Evolutionary conservation across 129 eudicot genomes (phyloP).

Genomic region (Scalesia atractyloides): DNA sequence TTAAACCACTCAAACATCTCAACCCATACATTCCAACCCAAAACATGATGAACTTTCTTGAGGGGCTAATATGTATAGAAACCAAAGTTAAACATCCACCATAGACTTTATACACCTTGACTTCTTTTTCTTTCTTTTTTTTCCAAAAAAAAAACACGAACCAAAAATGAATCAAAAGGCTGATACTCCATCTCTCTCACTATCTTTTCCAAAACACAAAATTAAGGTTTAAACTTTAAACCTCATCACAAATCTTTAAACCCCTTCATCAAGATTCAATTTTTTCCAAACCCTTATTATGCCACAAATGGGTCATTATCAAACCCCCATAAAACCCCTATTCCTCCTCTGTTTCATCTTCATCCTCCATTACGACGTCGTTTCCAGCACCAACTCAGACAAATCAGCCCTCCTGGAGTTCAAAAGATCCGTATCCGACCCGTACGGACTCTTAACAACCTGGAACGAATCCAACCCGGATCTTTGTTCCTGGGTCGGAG

Average conservation of each 20-base stretch:
- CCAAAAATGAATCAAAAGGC: too few species aligned
- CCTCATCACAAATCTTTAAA: constrained; percentile 12
- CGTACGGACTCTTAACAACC: constrained; percentile 50
- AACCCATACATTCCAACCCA: too few species aligned
- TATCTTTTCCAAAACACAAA: too few species aligned
- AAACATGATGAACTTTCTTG: too few species aligned
- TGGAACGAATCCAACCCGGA: constrained; percentile 48
- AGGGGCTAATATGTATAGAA: too few species aligned
- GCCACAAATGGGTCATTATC: constrained; percentile 59
- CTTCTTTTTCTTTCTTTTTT: too few species aligned
- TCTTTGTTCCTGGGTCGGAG: constrained; percentile 82
- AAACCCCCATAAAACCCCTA: constrained; percentile 40
- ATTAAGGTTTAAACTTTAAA: too few species aligned
- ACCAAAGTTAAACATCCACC: too few species aligned
- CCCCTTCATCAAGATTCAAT: not conserved
- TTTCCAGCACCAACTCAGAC: constrained; percentile 57
- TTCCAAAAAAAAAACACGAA: too few species aligned
- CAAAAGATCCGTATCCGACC: constrained; percentile 58
- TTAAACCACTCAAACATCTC: too few species aligned
- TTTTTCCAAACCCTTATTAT: constrained; percentile 33
- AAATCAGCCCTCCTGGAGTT: constrained; percentile 71
- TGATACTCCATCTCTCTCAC: too few species aligned
- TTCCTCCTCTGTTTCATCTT: constrained; percentile 34
- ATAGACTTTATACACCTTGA: too few species aligned
- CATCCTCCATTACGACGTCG: constrained; percentile 24